phyloP scores from a whole-genome alignment of 306 rosid genomes.

The Sphenostylis stenocarpa region DNA sequence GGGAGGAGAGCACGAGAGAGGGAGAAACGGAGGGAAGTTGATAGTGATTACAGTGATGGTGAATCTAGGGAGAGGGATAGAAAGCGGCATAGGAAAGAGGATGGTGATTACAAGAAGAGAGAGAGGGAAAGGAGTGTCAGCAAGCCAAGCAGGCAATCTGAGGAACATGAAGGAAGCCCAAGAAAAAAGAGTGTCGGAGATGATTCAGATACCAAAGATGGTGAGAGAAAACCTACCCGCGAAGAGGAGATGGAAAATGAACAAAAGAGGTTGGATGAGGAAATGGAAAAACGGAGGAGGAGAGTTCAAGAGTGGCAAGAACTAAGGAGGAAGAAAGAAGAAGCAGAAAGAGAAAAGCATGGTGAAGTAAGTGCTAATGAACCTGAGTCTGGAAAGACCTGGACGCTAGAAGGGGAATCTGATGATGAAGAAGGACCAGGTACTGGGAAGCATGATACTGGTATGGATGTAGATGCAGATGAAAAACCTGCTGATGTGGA shows the following conservation, averaged over 20 bases:
- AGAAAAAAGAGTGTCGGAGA: conserved; percentile 52
- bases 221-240: conserved; percentile 50
- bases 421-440: conserved; percentile 78
- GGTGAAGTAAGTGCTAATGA: conserved; percentile 62
- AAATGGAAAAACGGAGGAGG: conserved; percentile 93
- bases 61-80: conserved; percentile 56
- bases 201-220: conserved; percentile 51
- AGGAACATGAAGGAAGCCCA: conserved; percentile 56
- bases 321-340: conserved; percentile 80
- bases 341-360: conserved; percentile 66
- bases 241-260: conserved; percentile 89
- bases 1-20: conserved; percentile 50
- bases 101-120: conserved; percentile 52
- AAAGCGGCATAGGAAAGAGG: conserved; percentile 70
- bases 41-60: conserved; percentile 61
- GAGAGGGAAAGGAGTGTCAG: conserved; percentile 52
- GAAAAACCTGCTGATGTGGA: conserved; percentile 43
- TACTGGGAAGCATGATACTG: conserved; percentile 48
- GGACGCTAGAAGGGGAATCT: conserved; percentile 97
- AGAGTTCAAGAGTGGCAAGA: conserved; percentile 99
- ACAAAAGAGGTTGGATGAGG: conserved; percentile 78
- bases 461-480: conserved; percentile 62
- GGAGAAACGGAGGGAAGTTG: conserved; percentile 66
- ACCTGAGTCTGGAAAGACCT: conserved; percentile 71
- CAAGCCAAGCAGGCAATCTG: conserved; percentile 54